Evolutionary conservation across 371 early-diverging fungal genomes (phyloP).

Genomic region (Syncephalastrum monosporum): DNA sequence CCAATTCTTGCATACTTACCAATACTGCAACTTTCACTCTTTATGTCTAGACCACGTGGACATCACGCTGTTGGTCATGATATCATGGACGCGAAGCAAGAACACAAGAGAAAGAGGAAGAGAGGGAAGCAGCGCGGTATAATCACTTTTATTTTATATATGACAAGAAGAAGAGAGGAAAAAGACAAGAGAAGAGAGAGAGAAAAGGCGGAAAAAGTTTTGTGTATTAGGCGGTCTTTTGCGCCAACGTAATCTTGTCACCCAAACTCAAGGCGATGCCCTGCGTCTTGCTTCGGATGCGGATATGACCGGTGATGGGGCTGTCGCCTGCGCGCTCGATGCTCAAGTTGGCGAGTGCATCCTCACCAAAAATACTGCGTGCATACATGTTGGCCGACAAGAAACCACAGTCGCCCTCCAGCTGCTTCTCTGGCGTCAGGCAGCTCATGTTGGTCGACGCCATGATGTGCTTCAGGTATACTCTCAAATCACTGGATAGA

Average conservation of each 20-base stretch:
- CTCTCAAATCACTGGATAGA: slow-evolving; percentile 67
- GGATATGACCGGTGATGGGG: slow-evolving; percentile 91
- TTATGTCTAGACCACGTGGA: too few species aligned
- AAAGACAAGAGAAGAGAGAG: too few species aligned
- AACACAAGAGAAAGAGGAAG: too few species aligned
- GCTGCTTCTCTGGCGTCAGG: slow-evolving; percentile 88
- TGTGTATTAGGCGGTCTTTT: slow-evolving; percentile 27
- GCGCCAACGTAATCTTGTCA: slow-evolving; percentile 66
- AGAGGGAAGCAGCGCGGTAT: too few species aligned
- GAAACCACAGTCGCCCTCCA: slow-evolving; percentile 95
- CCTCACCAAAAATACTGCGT: slow-evolving; percentile 95
- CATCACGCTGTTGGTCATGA: too few species aligned
- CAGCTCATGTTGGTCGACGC: slow-evolving; percentile 95
- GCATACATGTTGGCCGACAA: slow-evolving; percentile 96
- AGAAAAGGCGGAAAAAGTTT: too few species aligned
- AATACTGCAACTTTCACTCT: too few species aligned
- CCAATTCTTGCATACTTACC: too few species aligned
- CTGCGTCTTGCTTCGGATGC: slow-evolving; percentile 97
- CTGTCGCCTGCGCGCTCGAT: slow-evolving; percentile 80
- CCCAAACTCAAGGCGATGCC: slow-evolving; percentile 96
- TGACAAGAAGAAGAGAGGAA: too few species aligned
- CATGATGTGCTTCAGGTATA: slow-evolving; percentile 88
- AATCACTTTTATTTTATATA: too few species aligned
- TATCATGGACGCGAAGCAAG: too few species aligned
- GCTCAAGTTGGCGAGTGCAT: slow-evolving; percentile 94